Evolutionary conservation across 1,284 basidiomycete genomes (phyloP), one percentile per base, ranked within the genome.

Genomic region (Sanguinoderma infundibulare): DNA sequence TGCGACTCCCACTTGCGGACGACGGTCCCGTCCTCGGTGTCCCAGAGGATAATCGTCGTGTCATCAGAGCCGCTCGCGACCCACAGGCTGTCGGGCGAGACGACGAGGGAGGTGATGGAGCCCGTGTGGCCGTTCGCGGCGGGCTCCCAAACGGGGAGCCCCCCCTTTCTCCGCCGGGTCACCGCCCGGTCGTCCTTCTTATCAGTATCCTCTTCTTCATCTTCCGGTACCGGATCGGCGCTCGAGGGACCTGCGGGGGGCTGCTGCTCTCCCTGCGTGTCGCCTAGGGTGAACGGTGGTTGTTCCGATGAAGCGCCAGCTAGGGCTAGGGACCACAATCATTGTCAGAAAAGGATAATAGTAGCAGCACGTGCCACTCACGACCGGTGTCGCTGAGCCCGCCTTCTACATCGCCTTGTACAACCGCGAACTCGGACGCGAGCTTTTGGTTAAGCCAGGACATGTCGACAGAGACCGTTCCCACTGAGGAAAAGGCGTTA

Each of bases 11-110:
- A 61, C 36, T 44, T 56, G 53, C 52, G 54, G 17, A 57, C 34
- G 20, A 39, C 46, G 9, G 35, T 53, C 52, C 51, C 24, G 20
- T 44, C 26, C 1, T 40, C 34, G 12, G 53, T 20, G 42, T 62
- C 55, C 64, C 58, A 66, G 15, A 68, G 35, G 14, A 59, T 51
- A 24, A 66, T 58, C n/a, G n/a, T n/a, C n/a, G n/a, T n/a, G n/a
- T n/a, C n/a, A n/a, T n/a, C n/a, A n/a, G n/a, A n/a, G n/a, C 64
- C 69, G 10, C 65, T 68, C 2, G 59, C 64, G 30, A 69, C 12
- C 35, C 40, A 50, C 28, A n/a, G 50, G 42, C 67, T 63, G 46
- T 70, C 63, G 10, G 66, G 64, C 0, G 69, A 69, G 55, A 64
- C 67, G 1, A 64, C 53, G 17, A 68, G 51, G 12, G 66, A 38